Evolutionary conservation across 2,329 filamentous ascomycete species (phyloP).

Genomic region (Ascomycota sp.): DNA sequence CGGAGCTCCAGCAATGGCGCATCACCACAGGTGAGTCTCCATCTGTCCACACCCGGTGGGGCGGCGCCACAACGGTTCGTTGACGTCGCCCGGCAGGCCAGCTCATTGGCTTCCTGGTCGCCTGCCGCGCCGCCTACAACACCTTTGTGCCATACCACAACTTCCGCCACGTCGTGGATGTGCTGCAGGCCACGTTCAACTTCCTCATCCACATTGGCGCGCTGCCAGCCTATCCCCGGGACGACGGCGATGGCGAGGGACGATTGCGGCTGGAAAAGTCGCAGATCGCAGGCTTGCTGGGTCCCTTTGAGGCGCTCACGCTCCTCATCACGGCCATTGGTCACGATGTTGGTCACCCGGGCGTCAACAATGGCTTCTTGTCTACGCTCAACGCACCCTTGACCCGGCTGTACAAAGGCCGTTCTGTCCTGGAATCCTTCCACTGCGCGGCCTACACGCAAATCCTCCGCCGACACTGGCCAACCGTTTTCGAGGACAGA

Average conservation of each 20-base stretch:
- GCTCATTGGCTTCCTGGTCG: conserved; percentile 66
- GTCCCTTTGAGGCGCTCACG: conserved; percentile 72
- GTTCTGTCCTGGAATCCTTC: conserved; percentile 89
- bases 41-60: neutral
- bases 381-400: conserved; percentile 80
- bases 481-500: conserved; percentile 54
- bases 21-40: conserved; percentile 48
- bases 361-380: conserved; percentile 94
- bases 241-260: conserved; percentile 9
- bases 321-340: conserved; percentile 90
- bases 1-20: conserved; percentile 62
- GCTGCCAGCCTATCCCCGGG: conserved; percentile 43
- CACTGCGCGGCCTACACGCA: conserved; percentile 95
- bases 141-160: conserved; percentile 95
- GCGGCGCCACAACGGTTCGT: too few relatives aligned
- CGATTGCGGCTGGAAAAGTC: conserved; percentile 26
- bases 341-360: conserved; percentile 91
- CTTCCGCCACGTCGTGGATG: conserved; percentile 91
- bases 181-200: conserved; percentile 80
- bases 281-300: conserved; percentile 54
- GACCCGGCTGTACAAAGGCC: conserved; percentile 90
- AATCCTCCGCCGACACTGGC: conserved; percentile 85
- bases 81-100: conserved; percentile 46
- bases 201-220: conserved; percentile 68
- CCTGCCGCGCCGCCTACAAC: conserved; percentile 87